These are phyloP conservation scores for Ceriops decandra DNA, from an alignment of 345 rosid genomes.

Conservation along the genomic window DNA sequence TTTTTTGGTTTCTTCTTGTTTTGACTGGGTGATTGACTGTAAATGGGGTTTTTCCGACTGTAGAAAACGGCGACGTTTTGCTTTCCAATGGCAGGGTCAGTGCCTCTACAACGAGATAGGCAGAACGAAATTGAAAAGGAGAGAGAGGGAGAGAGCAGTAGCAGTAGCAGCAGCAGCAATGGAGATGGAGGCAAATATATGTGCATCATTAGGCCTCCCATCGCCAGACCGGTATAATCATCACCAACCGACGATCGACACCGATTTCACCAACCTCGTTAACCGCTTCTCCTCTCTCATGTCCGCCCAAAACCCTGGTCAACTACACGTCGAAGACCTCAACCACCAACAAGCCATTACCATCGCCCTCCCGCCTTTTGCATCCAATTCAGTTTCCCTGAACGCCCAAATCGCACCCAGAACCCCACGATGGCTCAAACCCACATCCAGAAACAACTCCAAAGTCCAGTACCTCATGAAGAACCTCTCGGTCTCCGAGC, in stretches of 20 bases:
- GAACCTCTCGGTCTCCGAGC: conserved; percentile 67
- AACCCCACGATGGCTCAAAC: conserved; percentile 44
- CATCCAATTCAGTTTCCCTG: conserved; percentile 39
- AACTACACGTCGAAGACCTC: not conserved
- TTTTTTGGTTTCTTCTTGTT: too few species aligned
- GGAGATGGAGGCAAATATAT: conserved; percentile 27
- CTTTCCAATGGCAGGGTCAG: too few species aligned
- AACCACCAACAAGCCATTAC: conserved; percentile 6
- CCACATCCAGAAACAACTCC: conserved; percentile 47
- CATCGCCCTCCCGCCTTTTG: conserved; percentile 31
- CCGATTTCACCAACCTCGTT: conserved; percentile 21
- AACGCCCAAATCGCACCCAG: conserved; percentile 20
- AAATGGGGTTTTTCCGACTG: too few species aligned
- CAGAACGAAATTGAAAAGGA: not conserved
- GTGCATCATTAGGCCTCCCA: conserved; percentile 26
- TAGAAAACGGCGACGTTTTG: too few species aligned
- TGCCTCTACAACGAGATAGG: not conserved
- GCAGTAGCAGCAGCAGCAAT: not conserved
- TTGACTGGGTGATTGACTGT: too few species aligned
- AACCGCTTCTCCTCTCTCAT: conserved; percentile 15
- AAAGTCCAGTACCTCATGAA: conserved; percentile 47
- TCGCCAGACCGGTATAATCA: conserved; percentile 7
- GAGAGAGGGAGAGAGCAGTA: not conserved
- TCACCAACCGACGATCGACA: conserved; percentile 1
- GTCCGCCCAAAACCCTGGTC: not conserved